Evolutionary conservation across 257 asterid species (phyloP).

Genomic region (Parsonsia alboflavescens): DNA sequence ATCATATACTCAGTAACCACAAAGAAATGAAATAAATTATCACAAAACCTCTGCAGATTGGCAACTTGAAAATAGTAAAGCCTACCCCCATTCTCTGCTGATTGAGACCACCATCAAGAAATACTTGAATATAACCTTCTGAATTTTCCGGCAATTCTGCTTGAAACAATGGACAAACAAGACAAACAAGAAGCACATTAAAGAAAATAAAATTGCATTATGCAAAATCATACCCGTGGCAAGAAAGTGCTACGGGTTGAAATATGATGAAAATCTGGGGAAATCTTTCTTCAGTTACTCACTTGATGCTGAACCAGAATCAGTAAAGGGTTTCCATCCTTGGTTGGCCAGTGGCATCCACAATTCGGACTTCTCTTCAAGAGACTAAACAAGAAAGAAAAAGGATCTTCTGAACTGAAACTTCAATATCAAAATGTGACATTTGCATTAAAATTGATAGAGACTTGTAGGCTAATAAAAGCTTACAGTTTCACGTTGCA

Average conservation of each 20-base stretch:
- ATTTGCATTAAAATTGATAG: background rate
- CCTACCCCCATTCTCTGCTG: constrained; percentile 97
- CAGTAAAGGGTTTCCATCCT: constrained; percentile 53
- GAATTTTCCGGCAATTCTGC: constrained; percentile 67
- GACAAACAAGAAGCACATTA: constrained; percentile 1
- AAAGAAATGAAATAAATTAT: background rate
- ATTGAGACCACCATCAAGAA: constrained; percentile 94
- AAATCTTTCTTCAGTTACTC: constrained; percentile 24
- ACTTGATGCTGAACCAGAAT: constrained; percentile 33
- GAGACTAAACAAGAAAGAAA: constrained; percentile 38
- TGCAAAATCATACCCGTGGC: background rate
- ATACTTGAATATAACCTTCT: constrained; percentile 81
- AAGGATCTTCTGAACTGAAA: background rate
- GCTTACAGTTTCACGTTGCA: constrained; percentile 73
- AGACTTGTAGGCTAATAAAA: constrained; percentile 4
- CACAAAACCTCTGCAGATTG: background rate
- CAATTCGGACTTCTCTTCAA: constrained; percentile 44
- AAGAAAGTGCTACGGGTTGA: background rate
- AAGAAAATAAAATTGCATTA: background rate
- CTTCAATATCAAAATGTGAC: background rate
- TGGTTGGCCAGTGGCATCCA: constrained; percentile 77
- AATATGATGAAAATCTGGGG: background rate
- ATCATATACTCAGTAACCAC: constrained; percentile 7
- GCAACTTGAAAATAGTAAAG: background rate
- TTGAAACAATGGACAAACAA: constrained; percentile 5